phyloP scores from a whole-genome alignment of 106 monocot genomes.

The Acorus gramineus region DNA sequence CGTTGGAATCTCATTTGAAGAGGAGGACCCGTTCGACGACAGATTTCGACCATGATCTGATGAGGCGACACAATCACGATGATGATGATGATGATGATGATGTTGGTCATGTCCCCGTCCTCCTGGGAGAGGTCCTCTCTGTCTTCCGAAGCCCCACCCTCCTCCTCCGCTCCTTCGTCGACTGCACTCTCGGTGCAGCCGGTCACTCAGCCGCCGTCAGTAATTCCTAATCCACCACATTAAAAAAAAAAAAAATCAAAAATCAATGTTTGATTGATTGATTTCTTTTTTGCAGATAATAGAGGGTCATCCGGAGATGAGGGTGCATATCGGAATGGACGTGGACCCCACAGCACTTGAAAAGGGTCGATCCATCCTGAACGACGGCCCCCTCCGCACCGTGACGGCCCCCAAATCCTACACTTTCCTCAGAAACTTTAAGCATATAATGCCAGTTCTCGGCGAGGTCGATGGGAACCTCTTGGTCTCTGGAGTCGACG shows the following conservation, averaged over 20 bases:
- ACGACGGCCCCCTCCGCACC: not conserved
- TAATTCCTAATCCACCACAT: not conserved
- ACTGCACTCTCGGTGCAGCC: conserved; percentile 93
- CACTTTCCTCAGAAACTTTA: conserved; percentile 64
- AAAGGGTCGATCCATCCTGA: conserved; percentile 18
- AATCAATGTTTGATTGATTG: too few species aligned
- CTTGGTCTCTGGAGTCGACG: conserved; percentile 36
- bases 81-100: not conserved
- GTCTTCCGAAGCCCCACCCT: conserved; percentile 42
- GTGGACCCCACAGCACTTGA: conserved; percentile 64
- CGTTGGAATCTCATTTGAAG: conserved; percentile 14
- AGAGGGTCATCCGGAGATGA: conserved; percentile 58
- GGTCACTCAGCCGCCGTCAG: conserved; percentile 73
- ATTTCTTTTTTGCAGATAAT: conserved; percentile 40
- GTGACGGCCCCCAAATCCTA: conserved; percentile 28
- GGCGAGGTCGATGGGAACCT: conserved; percentile 22
- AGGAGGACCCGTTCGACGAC: conserved; percentile 67
- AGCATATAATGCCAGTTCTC: conserved; percentile 63
- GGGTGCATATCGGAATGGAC: conserved; percentile 72
- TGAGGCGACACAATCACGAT: conserved; percentile 16
- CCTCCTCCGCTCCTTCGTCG: conserved; percentile 82
- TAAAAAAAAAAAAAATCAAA: too few species aligned
- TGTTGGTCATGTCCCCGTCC: conserved; percentile 57
- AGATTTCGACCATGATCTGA: conserved; percentile 43
- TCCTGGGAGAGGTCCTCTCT: conserved; percentile 77